phyloP scores from a whole-genome alignment of 2,329 filamentous ascomycete genomes.

The Aspergillus texensis region DNA sequence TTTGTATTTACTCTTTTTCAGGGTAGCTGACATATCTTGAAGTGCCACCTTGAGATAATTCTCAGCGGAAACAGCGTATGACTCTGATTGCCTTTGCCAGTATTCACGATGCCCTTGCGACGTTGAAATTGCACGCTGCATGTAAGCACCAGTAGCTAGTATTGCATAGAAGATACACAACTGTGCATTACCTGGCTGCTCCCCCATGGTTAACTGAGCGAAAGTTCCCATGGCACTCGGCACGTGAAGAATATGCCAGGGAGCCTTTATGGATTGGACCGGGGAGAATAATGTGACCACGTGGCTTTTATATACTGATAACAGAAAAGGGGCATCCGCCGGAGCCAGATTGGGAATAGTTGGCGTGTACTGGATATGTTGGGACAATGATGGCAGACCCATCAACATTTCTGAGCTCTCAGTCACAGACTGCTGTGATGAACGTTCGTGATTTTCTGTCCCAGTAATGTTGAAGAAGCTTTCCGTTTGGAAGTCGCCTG shows the following conservation, averaged over 20 bases:
- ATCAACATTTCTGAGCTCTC: neutral
- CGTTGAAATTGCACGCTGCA: slow-evolving; percentile 34
- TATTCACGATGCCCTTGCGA: slow-evolving; percentile 17
- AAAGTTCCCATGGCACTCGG: slow-evolving; percentile 47
- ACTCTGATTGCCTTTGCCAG: slow-evolving; percentile 38
- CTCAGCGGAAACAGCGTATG: slow-evolving; percentile 33
- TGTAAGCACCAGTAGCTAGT: slow-evolving; percentile 49
- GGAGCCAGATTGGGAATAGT: neutral
- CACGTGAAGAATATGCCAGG: slow-evolving; percentile 49
- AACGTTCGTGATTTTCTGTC: neutral
- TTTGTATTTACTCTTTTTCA: slow-evolving; percentile 47
- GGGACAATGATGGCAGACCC: neutral
- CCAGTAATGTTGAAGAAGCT: slow-evolving; percentile 13
- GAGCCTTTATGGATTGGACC: slow-evolving; percentile 43
- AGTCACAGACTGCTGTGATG: neutral
- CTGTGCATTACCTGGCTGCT: slow-evolving; percentile 41
- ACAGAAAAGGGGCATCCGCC: neutral
- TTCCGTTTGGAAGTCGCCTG: neutral
- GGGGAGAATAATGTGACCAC: slow-evolving; percentile 36
- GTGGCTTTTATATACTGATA: slow-evolving; percentile 22
- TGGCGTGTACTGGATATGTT: neutral
- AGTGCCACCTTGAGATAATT: slow-evolving; percentile 38
- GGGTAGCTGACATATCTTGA: slow-evolving; percentile 37
- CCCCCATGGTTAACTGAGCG: slow-evolving; percentile 47
- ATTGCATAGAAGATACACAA: slow-evolving; percentile 44